phyloP scores from a whole-genome alignment of 2,329 filamentous ascomycete genomes.

The Nothomitra cinnamomea region DNA sequence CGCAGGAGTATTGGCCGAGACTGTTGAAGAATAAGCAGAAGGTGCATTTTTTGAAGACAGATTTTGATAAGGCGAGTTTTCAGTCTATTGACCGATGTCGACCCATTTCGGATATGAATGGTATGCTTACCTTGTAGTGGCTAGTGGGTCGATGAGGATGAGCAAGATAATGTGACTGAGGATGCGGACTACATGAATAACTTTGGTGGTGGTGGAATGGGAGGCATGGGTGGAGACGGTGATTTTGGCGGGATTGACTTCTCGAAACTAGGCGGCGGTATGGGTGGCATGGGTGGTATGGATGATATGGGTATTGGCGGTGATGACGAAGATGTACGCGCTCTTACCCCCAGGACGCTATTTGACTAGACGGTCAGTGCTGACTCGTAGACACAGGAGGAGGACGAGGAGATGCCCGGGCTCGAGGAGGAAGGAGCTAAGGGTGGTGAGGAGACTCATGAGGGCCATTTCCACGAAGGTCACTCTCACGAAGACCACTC shows the following conservation, averaged over 20 bases:
- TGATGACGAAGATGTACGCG: slow-evolving; percentile 21
- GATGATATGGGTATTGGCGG: slow-evolving; percentile 18
- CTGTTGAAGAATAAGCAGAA: slow-evolving; percentile 82
- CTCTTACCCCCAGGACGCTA: not conserved
- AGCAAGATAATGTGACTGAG: slow-evolving; percentile 79
- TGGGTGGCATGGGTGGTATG: slow-evolving; percentile 21
- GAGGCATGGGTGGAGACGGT: slow-evolving; percentile 33
- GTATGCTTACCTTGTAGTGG: slow-evolving; percentile 4
- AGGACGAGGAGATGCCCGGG: slow-evolving; percentile 72
- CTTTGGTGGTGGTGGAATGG: slow-evolving; percentile 33
- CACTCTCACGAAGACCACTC: slow-evolving; percentile 1
- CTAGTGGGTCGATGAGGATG: slow-evolving; percentile 91
- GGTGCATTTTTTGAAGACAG: slow-evolving; percentile 91
- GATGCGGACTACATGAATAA: slow-evolving; percentile 47
- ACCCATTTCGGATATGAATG: slow-evolving; percentile 7
- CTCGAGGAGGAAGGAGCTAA: slow-evolving; percentile 45
- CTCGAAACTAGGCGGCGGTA: slow-evolving; percentile 61
- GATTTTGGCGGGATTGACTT: slow-evolving; percentile 85
- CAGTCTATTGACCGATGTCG: not conserved
- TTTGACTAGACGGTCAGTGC: slow-evolving; percentile 7
- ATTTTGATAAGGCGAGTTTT: slow-evolving; percentile 74
- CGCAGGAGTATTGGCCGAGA: slow-evolving; percentile 89
- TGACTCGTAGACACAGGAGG: slow-evolving; percentile 14
- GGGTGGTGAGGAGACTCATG: slow-evolving; percentile 20
- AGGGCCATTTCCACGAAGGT: slow-evolving; percentile 23